phyloP scores from a whole-genome alignment of 2,329 filamentous ascomycete genomes.

The Aspergillus sp. region DNA sequence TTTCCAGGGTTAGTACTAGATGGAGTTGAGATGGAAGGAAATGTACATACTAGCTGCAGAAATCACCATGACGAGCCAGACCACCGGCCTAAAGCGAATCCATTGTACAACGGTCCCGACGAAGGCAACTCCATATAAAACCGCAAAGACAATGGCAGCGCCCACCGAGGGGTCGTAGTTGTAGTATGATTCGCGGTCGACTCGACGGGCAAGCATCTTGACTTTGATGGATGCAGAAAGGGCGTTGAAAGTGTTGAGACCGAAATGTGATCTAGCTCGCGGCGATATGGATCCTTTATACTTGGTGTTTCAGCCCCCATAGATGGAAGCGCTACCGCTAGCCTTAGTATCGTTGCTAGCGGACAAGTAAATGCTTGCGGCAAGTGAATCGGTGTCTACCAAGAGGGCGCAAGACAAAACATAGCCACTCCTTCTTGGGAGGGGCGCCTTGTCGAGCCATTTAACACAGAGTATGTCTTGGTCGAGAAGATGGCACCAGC shows the following conservation, averaged over 20 bases:
- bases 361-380: not conserved
- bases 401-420: not conserved
- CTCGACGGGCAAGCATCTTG: constrained; percentile 6
- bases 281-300: not conserved
- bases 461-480: not conserved
- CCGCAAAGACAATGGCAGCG: constrained; percentile 34
- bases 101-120: constrained; percentile 35
- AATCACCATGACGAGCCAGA: constrained; percentile 40
- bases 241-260: not conserved
- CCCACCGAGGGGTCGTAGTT: constrained; percentile 34
- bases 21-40: not conserved
- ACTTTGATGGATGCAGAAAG: not conserved
- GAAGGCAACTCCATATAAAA: constrained; percentile 32
- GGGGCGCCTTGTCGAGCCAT: not conserved
- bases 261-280: not conserved
- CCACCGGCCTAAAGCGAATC: constrained; percentile 36
- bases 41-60: constrained; percentile 35
- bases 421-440: not conserved
- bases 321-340: not conserved
- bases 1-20: not conserved
- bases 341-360: not conserved
- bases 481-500: not conserved
- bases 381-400: not conserved
- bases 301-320: not conserved
- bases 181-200: constrained; percentile 22